Evolutionary conservation across 164 flowering plant genomes (phyloP).

Genomic region (Santalum album): DNA sequence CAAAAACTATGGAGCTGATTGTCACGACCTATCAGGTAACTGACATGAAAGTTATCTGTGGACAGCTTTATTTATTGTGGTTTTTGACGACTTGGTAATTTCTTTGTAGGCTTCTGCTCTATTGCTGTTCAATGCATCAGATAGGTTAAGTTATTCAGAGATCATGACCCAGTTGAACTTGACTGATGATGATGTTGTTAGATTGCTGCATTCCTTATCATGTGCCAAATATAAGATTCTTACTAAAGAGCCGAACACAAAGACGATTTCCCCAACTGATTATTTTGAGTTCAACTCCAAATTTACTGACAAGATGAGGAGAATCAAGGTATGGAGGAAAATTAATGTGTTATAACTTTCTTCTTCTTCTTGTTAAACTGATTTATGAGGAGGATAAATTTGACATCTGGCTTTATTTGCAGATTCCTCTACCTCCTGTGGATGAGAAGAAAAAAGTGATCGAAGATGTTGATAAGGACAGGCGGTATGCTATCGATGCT

Average conservation of each 20-base stretch:
- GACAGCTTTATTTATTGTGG: no score
- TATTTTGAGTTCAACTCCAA: constrained; percentile 25
- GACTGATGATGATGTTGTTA: constrained; percentile 23
- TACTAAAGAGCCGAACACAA: constrained; percentile 24
- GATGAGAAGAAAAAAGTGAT: constrained; percentile 31
- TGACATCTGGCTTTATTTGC: not conserved
- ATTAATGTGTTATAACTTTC: not conserved
- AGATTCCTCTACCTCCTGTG: constrained; percentile 35
- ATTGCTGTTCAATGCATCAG: constrained; percentile 28
- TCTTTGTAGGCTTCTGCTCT: constrained; percentile 27
- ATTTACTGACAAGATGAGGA: constrained; percentile 27
- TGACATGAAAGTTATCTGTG: constrained; percentile 10
- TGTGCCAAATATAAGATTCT: constrained; percentile 34
- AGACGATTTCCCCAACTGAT: constrained; percentile 17
- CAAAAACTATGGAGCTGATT: constrained; percentile 17
- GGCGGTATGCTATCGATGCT: constrained; percentile 23
- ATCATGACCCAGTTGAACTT: constrained; percentile 26
- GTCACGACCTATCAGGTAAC: constrained; percentile 5
- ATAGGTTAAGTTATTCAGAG: constrained; percentile 28
- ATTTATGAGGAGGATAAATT: not conserved
- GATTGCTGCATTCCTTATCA: constrained; percentile 30
- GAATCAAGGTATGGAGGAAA: constrained; percentile 22
- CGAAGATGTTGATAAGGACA: constrained; percentile 29
- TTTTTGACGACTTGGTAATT: not conserved
- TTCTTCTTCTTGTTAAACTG: no score